Evolutionary conservation across 2,329 filamentous ascomycete genomes (phyloP).

Genomic region (Cordyceps sp.): DNA sequence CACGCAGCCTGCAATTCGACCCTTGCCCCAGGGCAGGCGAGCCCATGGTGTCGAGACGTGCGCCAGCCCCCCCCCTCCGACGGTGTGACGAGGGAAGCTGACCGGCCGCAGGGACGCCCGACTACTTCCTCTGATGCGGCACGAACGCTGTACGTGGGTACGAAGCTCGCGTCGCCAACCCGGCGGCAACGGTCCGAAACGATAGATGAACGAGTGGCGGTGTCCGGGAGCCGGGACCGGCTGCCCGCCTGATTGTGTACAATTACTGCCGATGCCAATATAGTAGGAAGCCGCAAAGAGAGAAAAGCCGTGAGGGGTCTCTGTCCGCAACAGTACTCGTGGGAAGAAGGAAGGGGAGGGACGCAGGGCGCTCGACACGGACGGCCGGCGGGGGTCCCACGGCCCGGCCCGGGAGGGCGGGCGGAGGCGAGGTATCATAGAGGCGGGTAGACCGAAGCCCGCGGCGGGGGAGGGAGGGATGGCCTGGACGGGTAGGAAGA

Average conservation of each 20-base stretch:
- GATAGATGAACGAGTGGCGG: slow-evolving; percentile 4
- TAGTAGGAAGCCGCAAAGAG: no score
- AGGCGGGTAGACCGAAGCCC: no score
- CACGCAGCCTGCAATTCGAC: slow-evolving; percentile 92
- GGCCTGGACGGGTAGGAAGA: background rate
- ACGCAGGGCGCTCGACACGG: no score
- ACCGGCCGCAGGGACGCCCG: slow-evolving; percentile 50
- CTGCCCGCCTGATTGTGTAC: no score
- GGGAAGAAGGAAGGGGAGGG: no score
- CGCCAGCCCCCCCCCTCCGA: slow-evolving; percentile 13
- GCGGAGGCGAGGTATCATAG: no score
- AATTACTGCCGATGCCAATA: no score
- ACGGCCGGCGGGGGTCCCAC: no score
- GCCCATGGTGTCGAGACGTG: slow-evolving; percentile 92
- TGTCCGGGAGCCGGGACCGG: slow-evolving; percentile 7
- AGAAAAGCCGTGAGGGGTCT: no score
- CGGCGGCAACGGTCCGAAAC: slow-evolving; percentile 5
- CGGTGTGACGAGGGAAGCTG: slow-evolving; percentile 5
- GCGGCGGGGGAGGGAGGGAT: background rate
- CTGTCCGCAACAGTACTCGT: no score
- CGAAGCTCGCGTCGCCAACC: background rate
- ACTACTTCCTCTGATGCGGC: slow-evolving; percentile 80
- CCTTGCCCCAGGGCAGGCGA: slow-evolving; percentile 94
- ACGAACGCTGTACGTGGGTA: slow-evolving; percentile 1
- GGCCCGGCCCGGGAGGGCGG: no score